Evolutionary conservation across 768 basidiomycete species (phyloP), one percentile per base, ranked within the genome.

Genomic region (Pisolithus microcarpus): DNA sequence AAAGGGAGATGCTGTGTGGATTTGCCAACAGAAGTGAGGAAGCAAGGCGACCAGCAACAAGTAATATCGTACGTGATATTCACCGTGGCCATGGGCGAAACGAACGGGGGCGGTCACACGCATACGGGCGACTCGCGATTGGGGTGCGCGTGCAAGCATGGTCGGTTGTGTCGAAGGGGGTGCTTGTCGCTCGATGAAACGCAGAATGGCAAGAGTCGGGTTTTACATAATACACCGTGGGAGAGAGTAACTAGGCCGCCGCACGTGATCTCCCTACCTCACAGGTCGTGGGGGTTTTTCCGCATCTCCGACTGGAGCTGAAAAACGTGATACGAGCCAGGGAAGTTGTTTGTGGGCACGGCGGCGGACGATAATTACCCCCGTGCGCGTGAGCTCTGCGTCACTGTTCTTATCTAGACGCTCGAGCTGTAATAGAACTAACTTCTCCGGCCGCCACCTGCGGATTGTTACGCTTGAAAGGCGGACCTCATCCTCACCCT

Each of bases 1-100:
- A 82, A 84, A 15, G 80, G 81, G 19, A 80, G 67, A 62, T 80
- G 80, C 80, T 81, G 52, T 19, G 21, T 19, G 21, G n/a, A 8
- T 30, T 26, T 44, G 54, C 26, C 38, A 37, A 44, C 19, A 8
- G 4, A 28, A 55, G 51, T 39, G 19, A 36, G 26, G 15, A 15
- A 44, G 26, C n/a, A 57, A 45, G 34, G 51, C 43, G 45, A 53
- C 23, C 31, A 13, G 5, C 9, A 2, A 26, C 5, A n/a, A 30
- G 23, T 7, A 39, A 51, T 18, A 28, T 52, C 64, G 31, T 71
- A 84, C 82, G 52, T 84, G 78, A 58, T 82, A 81, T 50, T 64
- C 61, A 38, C 64, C 64, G 48, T 82, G 70, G 40, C 73, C 78
- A 57, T 79, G 78, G 8, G 64, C 75, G 48, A 75, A 74, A 51